Evolutionary conservation across 2,329 filamentous ascomycete genomes (phyloP), one percentile per base, ranked within the genome.

Genomic region (Stenocarpella maydis): DNA sequence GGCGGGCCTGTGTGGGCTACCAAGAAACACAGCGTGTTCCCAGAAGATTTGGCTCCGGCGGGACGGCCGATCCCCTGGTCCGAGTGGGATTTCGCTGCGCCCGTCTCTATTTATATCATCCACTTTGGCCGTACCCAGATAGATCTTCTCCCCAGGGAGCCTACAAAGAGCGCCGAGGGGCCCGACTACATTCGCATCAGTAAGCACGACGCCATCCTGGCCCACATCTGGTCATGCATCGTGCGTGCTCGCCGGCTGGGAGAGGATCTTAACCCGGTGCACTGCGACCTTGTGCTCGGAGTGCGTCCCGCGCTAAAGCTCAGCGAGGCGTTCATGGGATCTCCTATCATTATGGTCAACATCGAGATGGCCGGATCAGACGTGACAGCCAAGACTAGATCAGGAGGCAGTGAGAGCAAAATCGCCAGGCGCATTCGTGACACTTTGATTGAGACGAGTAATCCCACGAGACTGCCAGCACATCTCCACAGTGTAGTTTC

Each of bases 1-100:
- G 52, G 52, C 52, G 52, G 52, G 12, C 52, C 52, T 54, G 52
- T 31, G 31, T 54, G 52, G 52, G 52, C 52, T 15, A 54, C 52
- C 52, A 54, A 54, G 14, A 37, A 24, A 9, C 52, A 28, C 1
- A 54, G 52, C n/a, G 52, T 54, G 10, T 54, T 54, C 10, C 52
- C 28, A 54, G 31, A 54, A 21, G 52, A 54, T 54, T 5, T 54
- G 19, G 52, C 52, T 8, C 52, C 52, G 19, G 52, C 52, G 24
- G 52, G 52, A 24, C 31, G 12, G 52, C 52, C 52, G 28, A 21
- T 54, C 17, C 31, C 52, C 19, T 54, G 52, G 52, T 37, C 52
- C 31, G 52, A 54, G 31, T 54, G 31, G 52, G 31, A 54, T 37
- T 54, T 54, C 10, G 52, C 52, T 5, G 52, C 52, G 31, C 52